These are phyloP conservation scores for Fusarium austroafricanum DNA, from an alignment of 2,329 filamentous ascomycete species.

Conservation along the genomic window DNA sequence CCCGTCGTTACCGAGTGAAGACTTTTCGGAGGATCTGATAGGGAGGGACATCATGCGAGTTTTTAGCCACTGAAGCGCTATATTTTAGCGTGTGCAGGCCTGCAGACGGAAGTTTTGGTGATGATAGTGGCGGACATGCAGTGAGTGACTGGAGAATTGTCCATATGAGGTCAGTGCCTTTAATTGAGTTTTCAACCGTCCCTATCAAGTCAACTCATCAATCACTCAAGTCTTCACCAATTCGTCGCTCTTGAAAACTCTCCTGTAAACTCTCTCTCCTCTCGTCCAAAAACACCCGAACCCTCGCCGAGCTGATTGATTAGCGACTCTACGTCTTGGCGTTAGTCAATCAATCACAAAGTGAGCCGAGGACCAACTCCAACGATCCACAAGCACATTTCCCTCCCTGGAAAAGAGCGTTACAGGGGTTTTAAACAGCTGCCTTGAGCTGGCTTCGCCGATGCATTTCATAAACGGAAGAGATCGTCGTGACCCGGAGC, in stretches of 20 bases:
- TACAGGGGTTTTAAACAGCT: slow-evolving; percentile 23
- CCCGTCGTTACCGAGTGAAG: background rate
- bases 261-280: too few relatives aligned
- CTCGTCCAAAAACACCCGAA: background rate
- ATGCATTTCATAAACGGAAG: slow-evolving; percentile 1
- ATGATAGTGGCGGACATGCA: background rate
- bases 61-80: slow-evolving; percentile 4
- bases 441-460: slow-evolving; percentile 26
- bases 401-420: background rate
- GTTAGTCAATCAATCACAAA: slow-evolving; percentile 21
- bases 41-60: slow-evolving; percentile 16
- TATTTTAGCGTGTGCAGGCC: background rate
- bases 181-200: too few relatives aligned
- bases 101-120: background rate
- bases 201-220: too few relatives aligned
- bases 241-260: too few relatives aligned
- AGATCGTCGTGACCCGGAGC: slow-evolving; percentile 12
- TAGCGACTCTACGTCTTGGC: slow-evolving; percentile 19
- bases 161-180: too few relatives aligned
- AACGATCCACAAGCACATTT: slow-evolving; percentile 13
- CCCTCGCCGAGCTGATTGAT: background rate
- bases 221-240: too few relatives aligned
- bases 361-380: slow-evolving; percentile 7
- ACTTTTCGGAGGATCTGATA: slow-evolving; percentile 6
- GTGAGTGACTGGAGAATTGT: too few relatives aligned